Evolutionary conservation across 108 stramenopile genomes (phyloP).

Genomic region (Tribonema minus): DNA sequence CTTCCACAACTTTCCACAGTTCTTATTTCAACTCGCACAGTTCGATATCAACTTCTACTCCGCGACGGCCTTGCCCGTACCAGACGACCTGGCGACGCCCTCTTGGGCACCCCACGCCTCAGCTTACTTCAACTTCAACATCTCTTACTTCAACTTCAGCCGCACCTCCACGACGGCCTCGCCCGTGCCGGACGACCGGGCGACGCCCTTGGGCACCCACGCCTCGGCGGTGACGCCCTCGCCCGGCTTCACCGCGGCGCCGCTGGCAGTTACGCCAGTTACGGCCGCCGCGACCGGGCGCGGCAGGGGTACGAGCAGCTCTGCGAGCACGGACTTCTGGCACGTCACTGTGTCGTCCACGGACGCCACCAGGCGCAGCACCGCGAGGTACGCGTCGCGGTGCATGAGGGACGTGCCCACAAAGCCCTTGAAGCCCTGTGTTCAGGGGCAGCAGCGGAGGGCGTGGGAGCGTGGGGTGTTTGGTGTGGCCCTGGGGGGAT

Average conservation of each 20-base stretch:
- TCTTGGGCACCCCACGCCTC: background rate
- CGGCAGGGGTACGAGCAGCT: slow-evolving; percentile 60
- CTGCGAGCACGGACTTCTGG: slow-evolving; percentile 78
- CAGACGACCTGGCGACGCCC: background rate
- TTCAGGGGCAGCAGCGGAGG: too few relatives aligned
- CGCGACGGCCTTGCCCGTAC: slow-evolving; percentile 1
- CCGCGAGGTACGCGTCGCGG: slow-evolving; percentile 80
- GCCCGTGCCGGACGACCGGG: background rate
- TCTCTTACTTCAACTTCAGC: too few relatives aligned
- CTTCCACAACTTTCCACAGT: too few relatives aligned
- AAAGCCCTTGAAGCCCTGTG: slow-evolving; percentile 74
- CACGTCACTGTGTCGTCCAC: slow-evolving; percentile 90
- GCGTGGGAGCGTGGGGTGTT: too few relatives aligned
- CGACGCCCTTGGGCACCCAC: slow-evolving; percentile 33
- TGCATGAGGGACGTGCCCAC: slow-evolving; percentile 73
- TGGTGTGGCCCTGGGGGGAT: too few relatives aligned
- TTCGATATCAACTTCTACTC: too few relatives aligned
- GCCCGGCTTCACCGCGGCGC: background rate
- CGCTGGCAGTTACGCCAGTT: slow-evolving; percentile 8
- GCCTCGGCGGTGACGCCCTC: slow-evolving; percentile 29
- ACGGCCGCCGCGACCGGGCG: background rate
- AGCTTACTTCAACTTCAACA: too few relatives aligned
- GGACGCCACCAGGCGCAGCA: slow-evolving; percentile 73
- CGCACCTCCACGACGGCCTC: background rate
- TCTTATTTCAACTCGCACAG: too few relatives aligned